Conservation (phyloP, 352 stramenopile species). For the Globisporangium barbulae region DNA sequence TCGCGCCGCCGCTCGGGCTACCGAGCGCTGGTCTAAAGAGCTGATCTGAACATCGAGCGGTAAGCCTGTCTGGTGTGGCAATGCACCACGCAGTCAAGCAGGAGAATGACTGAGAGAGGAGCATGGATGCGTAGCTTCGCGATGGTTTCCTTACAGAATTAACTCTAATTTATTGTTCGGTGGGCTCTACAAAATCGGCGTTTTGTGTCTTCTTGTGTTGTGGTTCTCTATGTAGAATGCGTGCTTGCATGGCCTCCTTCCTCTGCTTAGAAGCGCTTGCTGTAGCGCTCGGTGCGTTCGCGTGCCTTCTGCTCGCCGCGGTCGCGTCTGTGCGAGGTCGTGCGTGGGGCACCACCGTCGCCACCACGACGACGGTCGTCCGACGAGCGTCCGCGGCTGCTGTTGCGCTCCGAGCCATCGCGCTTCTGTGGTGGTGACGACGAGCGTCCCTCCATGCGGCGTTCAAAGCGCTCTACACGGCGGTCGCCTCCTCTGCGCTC, state of each 20-base stretch:
- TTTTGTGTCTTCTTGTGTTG: background rate
- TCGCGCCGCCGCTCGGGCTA: conserved; percentile 31
- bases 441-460: background rate
- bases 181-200: conserved; percentile 1
- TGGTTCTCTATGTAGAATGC: background rate
- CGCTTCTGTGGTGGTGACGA: conserved; percentile 1
- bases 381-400: background rate
- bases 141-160: conserved; percentile 4
- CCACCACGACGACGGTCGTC: background rate
- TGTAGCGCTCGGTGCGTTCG: conserved; percentile 15
- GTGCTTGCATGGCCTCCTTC: background rate
- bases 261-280: conserved; percentile 14
- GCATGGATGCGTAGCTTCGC: background rate
- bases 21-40: conserved; percentile 20
- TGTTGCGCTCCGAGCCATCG: conserved; percentile 1
- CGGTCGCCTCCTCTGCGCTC: background rate
- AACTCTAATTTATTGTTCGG: conserved; percentile 12
- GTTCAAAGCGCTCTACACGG: conserved; percentile 8
- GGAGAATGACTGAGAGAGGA: background rate
- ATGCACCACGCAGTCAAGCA: background rate
- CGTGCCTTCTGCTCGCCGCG: conserved; percentile 17
- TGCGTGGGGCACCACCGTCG: background rate
- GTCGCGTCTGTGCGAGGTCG: conserved; percentile 16
- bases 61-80: background rate
- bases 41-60: background rate